Evolutionary conservation across 2,329 filamentous ascomycete genomes (phyloP).

Genomic region (Neonectria coccinea): DNA sequence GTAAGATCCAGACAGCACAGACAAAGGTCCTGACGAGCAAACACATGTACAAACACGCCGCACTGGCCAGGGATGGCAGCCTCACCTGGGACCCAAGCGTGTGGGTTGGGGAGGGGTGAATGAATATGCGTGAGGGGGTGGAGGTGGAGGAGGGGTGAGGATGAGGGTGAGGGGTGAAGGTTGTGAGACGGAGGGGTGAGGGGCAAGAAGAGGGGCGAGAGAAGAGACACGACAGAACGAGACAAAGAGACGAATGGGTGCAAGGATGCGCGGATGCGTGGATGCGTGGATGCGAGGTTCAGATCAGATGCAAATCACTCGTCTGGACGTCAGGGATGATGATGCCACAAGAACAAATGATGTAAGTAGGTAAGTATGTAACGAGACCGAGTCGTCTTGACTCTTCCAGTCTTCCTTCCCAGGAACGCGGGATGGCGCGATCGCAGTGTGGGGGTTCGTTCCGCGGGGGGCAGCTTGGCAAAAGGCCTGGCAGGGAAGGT

Average conservation of each 20-base stretch:
- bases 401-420: constrained; percentile 25
- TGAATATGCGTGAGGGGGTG: background rate
- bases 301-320: constrained; percentile 7
- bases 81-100: constrained; percentile 18
- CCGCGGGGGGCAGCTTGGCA: constrained; percentile 1
- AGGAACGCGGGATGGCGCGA: constrained; percentile 41
- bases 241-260: background rate
- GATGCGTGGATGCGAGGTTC: constrained; percentile 3
- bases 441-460: constrained; percentile 35
- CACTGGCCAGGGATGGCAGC: constrained; percentile 9
- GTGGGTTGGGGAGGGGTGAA: background rate
- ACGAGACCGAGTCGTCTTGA: background rate
- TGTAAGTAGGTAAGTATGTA: constrained; percentile 6
- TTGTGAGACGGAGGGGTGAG: background rate
- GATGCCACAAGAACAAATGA: constrained; percentile 3
- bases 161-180: background rate
- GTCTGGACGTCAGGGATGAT: constrained; percentile 19
- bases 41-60: constrained; percentile 2
- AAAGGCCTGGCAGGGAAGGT: background rate
- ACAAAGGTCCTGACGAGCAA: constrained; percentile 1
- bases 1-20: background rate
- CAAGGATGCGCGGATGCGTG: background rate
- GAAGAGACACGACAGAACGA: too few species aligned
- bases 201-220: background rate
- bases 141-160: background rate